Base-by-base conservation (phyloP, 768 basidiomycete species). In the Candolleomyces eurysporus region DNA sequence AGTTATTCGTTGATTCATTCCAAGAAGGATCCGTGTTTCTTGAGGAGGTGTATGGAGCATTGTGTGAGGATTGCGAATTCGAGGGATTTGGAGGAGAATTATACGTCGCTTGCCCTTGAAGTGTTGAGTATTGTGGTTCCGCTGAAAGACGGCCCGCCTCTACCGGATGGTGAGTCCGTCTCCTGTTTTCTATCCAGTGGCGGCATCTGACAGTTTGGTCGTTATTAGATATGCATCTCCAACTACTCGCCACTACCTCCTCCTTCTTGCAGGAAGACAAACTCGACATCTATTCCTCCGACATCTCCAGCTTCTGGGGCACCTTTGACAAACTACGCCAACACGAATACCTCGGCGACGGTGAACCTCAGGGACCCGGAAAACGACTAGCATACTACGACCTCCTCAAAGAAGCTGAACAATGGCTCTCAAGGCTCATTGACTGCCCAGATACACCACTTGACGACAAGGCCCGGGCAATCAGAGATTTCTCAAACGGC, bases 381-480 rank as follows among this genome's bases (percentile, higher is more conserved):
- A 36, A 39, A 17, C 17, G 26, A 14, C 32, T 54, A 30, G 52
- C 52, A 36, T 36, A 36, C 31, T 54, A 54, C 52, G 52, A 54
- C 52, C 52, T 54, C 14, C 52, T 54, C 32, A 19, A 54, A n/a
- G 52, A 54, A 39, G 52, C 52, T 14, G 52, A 54, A 21, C 31
- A 16, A 16, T 54, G 52, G 52, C 26, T 54, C 4, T 54, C 52
- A 21, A 5, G 52, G 10, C 8, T 54, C 26, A 54, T 54, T 5
- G 32, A 39, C 21, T 39, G 4, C 5, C 17, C 5, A 21, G 30
- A 22, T 4, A 39, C 32, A 4, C 17, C 52, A 17, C 2, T 39
- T 54, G 26, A 54, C 52, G 52, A 39, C 6, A 54, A 54, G 17
- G 52, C 30, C 14, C 52, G 17, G 17, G 17, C 32, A 2, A 31